Conservation (phyloP, 192 early-diverging fungal species). For the Dispira simplex region DNA sequence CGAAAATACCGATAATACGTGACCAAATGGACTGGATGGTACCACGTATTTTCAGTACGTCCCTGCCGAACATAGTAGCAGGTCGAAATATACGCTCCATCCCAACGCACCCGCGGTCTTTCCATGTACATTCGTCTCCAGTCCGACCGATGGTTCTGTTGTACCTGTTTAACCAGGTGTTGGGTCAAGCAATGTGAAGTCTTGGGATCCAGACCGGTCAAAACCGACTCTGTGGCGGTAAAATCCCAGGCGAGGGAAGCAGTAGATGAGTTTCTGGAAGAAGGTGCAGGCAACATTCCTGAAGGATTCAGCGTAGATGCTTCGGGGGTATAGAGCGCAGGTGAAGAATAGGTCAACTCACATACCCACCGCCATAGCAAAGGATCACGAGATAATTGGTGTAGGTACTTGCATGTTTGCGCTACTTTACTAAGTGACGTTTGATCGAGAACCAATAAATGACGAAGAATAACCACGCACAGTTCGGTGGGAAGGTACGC, state of each 20-base stretch:
- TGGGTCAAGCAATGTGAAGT: neutral
- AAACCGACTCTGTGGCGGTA: neutral
- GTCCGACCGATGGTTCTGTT: slow-evolving; percentile 10
- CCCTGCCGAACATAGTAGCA: slow-evolving; percentile 19
- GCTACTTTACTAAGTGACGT: neutral
- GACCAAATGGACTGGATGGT: slow-evolving; percentile 20
- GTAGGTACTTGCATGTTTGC: slow-evolving; percentile 1
- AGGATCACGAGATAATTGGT: neutral
- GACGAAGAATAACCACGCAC: slow-evolving; percentile 1
- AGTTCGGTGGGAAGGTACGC: neutral
- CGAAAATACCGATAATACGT: slow-evolving; percentile 22
- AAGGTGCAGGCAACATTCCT: neutral
- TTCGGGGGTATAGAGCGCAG: neutral
- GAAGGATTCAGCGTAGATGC: neutral
- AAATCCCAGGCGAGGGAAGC: too few species aligned
- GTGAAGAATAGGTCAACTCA: slow-evolving; percentile 2
- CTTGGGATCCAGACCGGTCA: neutral
- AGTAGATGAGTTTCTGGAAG: neutral
- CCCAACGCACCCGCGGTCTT: slow-evolving; percentile 17
- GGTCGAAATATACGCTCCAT: slow-evolving; percentile 19
- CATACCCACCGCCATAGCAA: slow-evolving; percentile 9
- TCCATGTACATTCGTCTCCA: slow-evolving; percentile 18
- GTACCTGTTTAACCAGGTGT: slow-evolving; percentile 1
- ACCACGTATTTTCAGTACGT: slow-evolving; percentile 13
- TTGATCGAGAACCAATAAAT: neutral